A percentile compares a stretch with the other conserved stretches of the same genome.
These are phyloP conservation scores for Beauveria brongniartii DNA, from an alignment of 2,329 filamentous ascomycete genomes.

Conservation along the genomic window DNA sequence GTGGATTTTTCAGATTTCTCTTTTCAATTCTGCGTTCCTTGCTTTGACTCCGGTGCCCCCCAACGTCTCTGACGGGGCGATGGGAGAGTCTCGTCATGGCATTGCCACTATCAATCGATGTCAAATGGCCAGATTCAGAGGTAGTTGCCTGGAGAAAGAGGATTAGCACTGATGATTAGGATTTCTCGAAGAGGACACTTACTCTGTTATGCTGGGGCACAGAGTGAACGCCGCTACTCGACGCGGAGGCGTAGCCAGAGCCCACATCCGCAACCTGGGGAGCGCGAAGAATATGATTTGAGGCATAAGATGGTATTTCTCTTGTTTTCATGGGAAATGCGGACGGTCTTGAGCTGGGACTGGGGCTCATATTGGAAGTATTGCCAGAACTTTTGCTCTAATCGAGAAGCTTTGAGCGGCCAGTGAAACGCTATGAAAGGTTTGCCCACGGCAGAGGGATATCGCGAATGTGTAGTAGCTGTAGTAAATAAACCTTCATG, in stretches of 20 bases:
- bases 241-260: background rate
- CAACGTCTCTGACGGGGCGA: background rate
- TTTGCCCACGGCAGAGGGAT: background rate
- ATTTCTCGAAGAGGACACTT: background rate
- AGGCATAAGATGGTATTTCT: conserved; percentile 8
- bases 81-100: background rate
- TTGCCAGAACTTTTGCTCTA: background rate
- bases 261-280: background rate
- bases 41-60: background rate
- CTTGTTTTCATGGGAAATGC: background rate
- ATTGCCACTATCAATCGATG: background rate
- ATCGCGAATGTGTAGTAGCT: background rate
- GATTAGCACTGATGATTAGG: background rate
- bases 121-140: background rate
- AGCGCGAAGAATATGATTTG: background rate
- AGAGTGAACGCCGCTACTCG: background rate
- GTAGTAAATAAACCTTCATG: background rate
- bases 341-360: background rate
- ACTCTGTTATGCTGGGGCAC: background rate
- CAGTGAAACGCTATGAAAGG: background rate
- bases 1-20: background rate
- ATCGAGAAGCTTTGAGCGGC: background rate
- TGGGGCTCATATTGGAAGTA: background rate
- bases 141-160: background rate
- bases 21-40: background rate